Evolutionary conservation across 2,329 filamentous ascomycete species (phyloP), one percentile per base, ranked within the genome.

Genomic region (Rutstroemia sp.): DNA sequence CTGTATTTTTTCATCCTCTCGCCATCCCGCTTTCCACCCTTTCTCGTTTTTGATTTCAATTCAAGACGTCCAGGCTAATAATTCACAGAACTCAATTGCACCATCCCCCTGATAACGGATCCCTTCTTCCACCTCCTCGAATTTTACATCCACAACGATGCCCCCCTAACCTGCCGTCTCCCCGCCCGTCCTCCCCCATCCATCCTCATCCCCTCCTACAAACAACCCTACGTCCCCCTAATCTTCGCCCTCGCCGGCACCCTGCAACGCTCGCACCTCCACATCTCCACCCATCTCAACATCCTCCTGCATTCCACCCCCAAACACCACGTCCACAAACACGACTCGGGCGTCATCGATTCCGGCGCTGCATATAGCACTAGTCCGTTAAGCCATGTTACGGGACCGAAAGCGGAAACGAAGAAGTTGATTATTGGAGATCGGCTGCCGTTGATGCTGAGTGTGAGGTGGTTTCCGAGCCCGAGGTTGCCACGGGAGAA

Each of bases 121-220:
- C 81, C 87, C 42, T 87, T 92, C 78, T 94, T 90, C 78, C 89
- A 94, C 73, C 81, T 92, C 52, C 86, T 92, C 75, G 89, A 97
- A 75, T 97, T 96, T 79, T 97, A 97, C 79, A 86, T 97, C 71
- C 94, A 97, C 79, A 91, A 88, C 75, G 94, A 99, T 73, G 92
- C 91, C 18, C 94, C 94, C 9, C 79, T 97, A 50, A 85, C 90
- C 54, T 99, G 94, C 73, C 92, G 94, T 52, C 82, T 97, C 14
- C 90, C 92, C 27, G 83, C 90, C 0, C 85, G 87, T 7, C 92
- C 92, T 0, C 70, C 58, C 51, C 48, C 64, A 52, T 37, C 60
- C 52, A 70, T 78, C 79, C 69, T 71, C 71, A 61, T 72, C 73
- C 1, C 58, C 12, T 49, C 55, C 72, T 57, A 53, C 9, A 53